These are phyloP conservation scores for Hymenoscyphus occultus DNA, from an alignment of 2,329 filamentous ascomycete genomes.

Conservation along the genomic window DNA sequence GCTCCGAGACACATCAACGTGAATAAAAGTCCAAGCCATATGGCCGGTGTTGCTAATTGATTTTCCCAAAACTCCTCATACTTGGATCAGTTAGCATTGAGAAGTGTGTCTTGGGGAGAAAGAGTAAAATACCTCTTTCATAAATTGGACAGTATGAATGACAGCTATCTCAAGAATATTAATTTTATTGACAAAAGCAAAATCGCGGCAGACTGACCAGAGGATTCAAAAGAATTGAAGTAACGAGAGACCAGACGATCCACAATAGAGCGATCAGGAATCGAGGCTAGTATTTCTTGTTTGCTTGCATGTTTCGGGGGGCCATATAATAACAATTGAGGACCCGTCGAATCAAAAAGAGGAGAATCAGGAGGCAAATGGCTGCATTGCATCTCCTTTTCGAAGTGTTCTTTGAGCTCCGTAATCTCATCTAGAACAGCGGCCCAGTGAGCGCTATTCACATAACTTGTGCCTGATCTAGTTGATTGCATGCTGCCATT, in stretches of 20 bases:
- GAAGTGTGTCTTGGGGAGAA: neutral
- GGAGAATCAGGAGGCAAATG: neutral
- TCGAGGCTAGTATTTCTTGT: constrained; percentile 44
- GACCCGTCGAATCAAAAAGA: neutral
- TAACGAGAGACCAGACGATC: constrained; percentile 52
- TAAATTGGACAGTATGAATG: constrained; percentile 51
- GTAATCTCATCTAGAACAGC: constrained; percentile 58
- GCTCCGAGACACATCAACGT: constrained; percentile 19
- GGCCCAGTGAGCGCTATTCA: constrained; percentile 56
- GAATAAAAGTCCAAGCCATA: constrained; percentile 51
- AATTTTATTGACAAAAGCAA: neutral
- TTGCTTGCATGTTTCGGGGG: constrained; percentile 33
- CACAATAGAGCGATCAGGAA: constrained; percentile 46
- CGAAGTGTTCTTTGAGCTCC: constrained; percentile 54
- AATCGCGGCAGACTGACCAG: constrained; percentile 43
- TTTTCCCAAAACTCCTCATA: constrained; percentile 29
- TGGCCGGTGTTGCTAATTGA: constrained; percentile 35
- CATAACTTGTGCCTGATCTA: constrained; percentile 37
- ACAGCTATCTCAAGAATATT: constrained; percentile 39
- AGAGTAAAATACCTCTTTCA: constrained; percentile 37
- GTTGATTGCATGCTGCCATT: no score
- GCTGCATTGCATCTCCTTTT: constrained; percentile 31
- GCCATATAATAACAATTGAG: constrained; percentile 12
- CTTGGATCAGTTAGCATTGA: constrained; percentile 10
- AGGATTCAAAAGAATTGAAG: constrained; percentile 49